Evolutionary conservation across 169 alveolate species (phyloP), one percentile per base, ranked within the genome.

Genomic region (Babesia sp.): DNA sequence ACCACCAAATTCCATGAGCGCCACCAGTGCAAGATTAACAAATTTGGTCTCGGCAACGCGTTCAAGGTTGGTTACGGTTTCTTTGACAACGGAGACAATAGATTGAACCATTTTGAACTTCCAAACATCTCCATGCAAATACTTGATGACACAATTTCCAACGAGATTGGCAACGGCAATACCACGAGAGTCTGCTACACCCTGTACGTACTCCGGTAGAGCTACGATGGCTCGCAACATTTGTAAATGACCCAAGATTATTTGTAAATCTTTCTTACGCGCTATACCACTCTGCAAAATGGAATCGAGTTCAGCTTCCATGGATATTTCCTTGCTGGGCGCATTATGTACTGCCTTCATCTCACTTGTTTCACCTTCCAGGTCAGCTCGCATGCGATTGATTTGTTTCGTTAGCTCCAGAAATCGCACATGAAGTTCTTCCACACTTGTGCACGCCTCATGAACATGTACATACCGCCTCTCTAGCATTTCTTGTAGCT

Each of bases 21-120:
- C 63, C 36, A 59, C 26, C 29, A 39, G 26, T 0, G 72, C 60
- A 29, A 77, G 56, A 26, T 77, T 71, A 33, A 77, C 42, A 36
- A 77, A 77, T 53, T 77, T 77, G 0, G 86, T 71, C 29, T 77
- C 86, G 36, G 76, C 79, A 2, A 77, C 81, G 11, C 73, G 56
- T 37, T 67, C 75, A 16, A 77, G 1, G 73, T 55, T 77, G 66
- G 53, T 31, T 22, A 68, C 57, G 22, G 79, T 56, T 12, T 77
- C 86, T 41, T 46, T 50, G n/a, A 77, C 20, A 7, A 77, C 81
- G 0, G 64, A 56, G 24, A 58, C 57, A 5, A 77, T 63, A 5
- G 81, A 77, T 2, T 77, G 48, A 9, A 69, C 76, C 1, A 77
- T 36, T 22, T 37, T 68, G 24, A 77, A 77, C 41, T 66, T 54